Percentiles rank a stretch among this genome's conserved stretches.
These are phyloP conservation scores for Schwanniomyces occidentalis DNA, from an alignment of 805 yeast species.

Conservation along the genomic window DNA sequence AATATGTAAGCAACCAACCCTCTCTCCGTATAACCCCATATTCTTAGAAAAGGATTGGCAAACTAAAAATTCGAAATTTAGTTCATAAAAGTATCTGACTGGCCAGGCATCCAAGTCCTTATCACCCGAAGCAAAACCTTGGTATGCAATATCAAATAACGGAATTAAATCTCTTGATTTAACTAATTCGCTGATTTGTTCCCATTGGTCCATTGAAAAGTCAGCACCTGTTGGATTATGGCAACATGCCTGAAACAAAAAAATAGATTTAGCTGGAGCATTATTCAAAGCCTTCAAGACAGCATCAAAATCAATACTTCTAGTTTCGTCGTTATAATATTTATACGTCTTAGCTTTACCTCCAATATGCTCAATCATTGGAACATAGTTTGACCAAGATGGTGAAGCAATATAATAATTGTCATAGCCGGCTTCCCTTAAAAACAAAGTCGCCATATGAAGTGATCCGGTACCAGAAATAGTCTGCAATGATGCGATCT, in stretches of 20 bases:
- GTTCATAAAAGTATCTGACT: slow-evolving; percentile 31
- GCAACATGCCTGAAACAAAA: slow-evolving; percentile 43
- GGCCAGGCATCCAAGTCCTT: slow-evolving; percentile 54
- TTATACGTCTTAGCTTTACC: slow-evolving; percentile 25
- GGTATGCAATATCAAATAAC: slow-evolving; percentile 43
- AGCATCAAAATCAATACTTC: slow-evolving; percentile 29
- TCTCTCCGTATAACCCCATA: slow-evolving; percentile 42
- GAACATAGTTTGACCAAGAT: slow-evolving; percentile 40
- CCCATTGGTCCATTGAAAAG: slow-evolving; percentile 38
- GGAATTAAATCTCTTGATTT: slow-evolving; percentile 26
- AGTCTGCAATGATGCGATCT: slow-evolving; percentile 37
- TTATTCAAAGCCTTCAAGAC: slow-evolving; percentile 23
- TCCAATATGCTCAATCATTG: slow-evolving; percentile 34
- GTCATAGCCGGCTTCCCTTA: slow-evolving; percentile 21
- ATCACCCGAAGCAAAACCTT: slow-evolving; percentile 53
- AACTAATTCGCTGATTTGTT: slow-evolving; percentile 24
- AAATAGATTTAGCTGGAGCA: slow-evolving; percentile 33
- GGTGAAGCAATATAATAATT: slow-evolving; percentile 39
- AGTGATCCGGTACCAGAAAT: slow-evolving; percentile 45
- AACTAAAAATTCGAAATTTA: slow-evolving; percentile 43
- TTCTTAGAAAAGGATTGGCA: slow-evolving; percentile 43
- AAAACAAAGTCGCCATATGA: slow-evolving; percentile 37
- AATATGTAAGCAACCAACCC: slow-evolving; percentile 40
- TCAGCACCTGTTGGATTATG: slow-evolving; percentile 49
- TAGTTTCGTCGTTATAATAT: slow-evolving; percentile 31